Evolutionary conservation across 2,329 filamentous ascomycete species (phyloP), one percentile per base, ranked within the genome.

Genomic region (Phaeosphaeria sp.): DNA sequence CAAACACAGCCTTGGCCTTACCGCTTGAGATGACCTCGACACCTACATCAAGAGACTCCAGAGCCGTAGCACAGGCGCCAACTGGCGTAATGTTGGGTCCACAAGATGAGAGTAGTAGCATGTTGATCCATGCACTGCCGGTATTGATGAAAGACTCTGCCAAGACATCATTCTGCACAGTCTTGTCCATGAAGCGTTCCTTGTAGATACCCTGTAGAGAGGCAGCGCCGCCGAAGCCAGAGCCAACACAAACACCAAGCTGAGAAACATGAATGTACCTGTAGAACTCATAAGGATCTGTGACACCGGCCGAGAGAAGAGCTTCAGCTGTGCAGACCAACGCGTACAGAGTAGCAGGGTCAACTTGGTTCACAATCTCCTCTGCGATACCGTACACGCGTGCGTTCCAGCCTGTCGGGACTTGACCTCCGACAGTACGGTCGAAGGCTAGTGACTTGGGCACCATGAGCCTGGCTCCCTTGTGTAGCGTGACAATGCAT

Each of bases 61-160:
- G 93, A 66, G 95, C 91, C 25, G 95, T 99, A 56, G 95, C 95
- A 77, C 95, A 99, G 73, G 95, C 95, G 82, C 94, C 95, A 50
- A 98, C 95, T 3, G 95, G 96, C 0, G 95, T 98, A 85, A 97
- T 97, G 85, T 99, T 98, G 43, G 95, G 92, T 67, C 95, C 95
- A 51, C 95, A 98, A 6, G 95, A 98, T 5, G 95, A 99, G 63
- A 99, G 83, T 63, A 99, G 84, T 80, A 99, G 84, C 95, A 99
- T 99, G 84, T 99, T 99, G 58, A 99, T 93, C 95, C 95, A 99
- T 17, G 95, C 95, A 68, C 92, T 90, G 93, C 98, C 98, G 53
- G 95, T 99, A 85, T 99, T 99, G 86, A 99, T 98, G 84, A 99
- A 99, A 15, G 95, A 98, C 81, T 99, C 95, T 77, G 99, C 95